Base-by-base conservation (phyloP, 148 eudicot genomes). In the Rhododendron ferrugineum region DNA sequence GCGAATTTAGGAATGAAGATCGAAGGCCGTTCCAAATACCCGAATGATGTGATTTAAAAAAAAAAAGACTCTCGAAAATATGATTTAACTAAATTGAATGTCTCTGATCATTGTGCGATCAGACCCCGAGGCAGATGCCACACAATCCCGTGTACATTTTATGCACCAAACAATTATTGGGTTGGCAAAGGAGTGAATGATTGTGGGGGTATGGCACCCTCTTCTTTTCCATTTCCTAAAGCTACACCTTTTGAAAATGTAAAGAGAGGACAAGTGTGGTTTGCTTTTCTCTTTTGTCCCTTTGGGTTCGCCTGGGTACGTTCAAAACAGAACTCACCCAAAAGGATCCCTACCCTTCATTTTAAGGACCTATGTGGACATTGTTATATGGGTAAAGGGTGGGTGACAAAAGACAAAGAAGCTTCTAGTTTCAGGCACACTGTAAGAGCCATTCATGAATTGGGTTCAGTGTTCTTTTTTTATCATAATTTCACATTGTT, bases 161-260 rank as follows among this genome's bases (percentile, higher is more conserved):
- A 47, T 2, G 10, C 50, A 47, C 50, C 52, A 18, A 80, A 58
- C 83, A 56, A 58, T 82, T 82, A 62, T 82, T 82, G 75, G 52
- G 84, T 37, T 42, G 15, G 47, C 32, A 50, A 50, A 47, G 18
- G 32, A 49, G 32, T 34, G 79, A 40, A 2, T 49, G 47, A 30
- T 68, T 42, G 46, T 18, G 26, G 42, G 28, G 26, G 11, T 7
- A 22, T 20, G 46, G 75, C 23, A 23, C 37, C 76, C 47, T n/a
- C 75, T 42, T 64, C 84, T 82, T 40, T 60, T 82, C 47, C 74
- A 82, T 62, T 60, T 28, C 32, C 84, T 2, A 62, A 58, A 62
- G 74, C 49, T 13, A 37, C 11, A 14, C n/a, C 52, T 40, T 62
- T 82, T 23, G 5, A 18, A 40, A 23, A 28, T 44, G 26, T 64